Base-by-base conservation (phyloP, 768 basidiomycete genomes). In the Suillus cothurnatus region DNA sequence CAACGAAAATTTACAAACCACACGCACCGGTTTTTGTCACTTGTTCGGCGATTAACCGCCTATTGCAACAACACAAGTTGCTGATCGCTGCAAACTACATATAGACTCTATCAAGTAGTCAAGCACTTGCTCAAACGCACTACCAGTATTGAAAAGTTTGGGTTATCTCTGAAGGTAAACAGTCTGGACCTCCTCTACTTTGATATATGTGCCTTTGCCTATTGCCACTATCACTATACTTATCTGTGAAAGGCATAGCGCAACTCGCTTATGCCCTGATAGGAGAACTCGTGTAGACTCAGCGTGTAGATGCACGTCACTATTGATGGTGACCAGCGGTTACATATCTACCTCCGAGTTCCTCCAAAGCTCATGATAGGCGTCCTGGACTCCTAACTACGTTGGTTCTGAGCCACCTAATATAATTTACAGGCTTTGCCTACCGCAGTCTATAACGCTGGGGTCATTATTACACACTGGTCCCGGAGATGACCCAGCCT, bases 401-500 rank as follows among this genome's bases (percentile, higher is more conserved):
- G 38, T 28, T 21, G 38, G 3, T 39, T 19, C 19, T 19, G 39
- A 41, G 39, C 39, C 58, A 58, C 26, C 57, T 58, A 32, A 53
- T 53, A 58, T 11, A 28, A 28, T 14, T 41, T 28, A 26, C 57
- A 28, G 26, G 58, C 26, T 59, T 41, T 39, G 23, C 26, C 57
- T 28, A 39, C 57, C 57, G 14, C 38, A 58, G 38, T 38, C 26
- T 58, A 50, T 26, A 39, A 39, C 19, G 9, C 26, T 58, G 36
- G n/a, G n/a, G 36, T 15, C 32, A 39, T 57, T 57, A 58, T 38
- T 38, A 53, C 56, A 38, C 34, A 28, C 19, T 32, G 31, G 12
- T 38, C 36, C 39, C 58, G 58, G 58, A 59, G 58, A 59, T 59
- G 58, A 59, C 58, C 36, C 58, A 43, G 58, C 39, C 39, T 41